Conservation (phyloP, 2,329 filamentous ascomycete species). For the Ophiosphaerella narmari region DNA sequence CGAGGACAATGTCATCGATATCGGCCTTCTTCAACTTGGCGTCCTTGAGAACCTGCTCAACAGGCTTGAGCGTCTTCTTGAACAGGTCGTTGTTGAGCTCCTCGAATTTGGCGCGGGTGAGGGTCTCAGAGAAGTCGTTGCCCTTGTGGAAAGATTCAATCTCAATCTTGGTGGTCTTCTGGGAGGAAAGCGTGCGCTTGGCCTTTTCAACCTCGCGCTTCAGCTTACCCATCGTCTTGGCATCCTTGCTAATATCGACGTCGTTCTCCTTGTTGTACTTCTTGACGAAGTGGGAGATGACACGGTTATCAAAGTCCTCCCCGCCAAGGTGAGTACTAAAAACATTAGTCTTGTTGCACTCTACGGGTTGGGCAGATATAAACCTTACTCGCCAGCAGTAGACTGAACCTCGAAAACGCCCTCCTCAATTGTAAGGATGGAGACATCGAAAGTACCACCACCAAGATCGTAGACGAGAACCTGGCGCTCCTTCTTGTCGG, state of each 20-base stretch:
- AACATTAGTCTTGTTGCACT: too few species aligned
- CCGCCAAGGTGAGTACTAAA: conserved; percentile 95
- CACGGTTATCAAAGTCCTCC: conserved; percentile 98
- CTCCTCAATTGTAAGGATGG: conserved; percentile 84
- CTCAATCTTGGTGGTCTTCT: conserved; percentile 92
- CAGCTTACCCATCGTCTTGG: conserved; percentile 98
- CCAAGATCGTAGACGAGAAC: conserved; percentile 50
- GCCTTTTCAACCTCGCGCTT: conserved; percentile 99
- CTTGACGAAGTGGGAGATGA: conserved; percentile 97
- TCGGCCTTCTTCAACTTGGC: conserved; percentile 96
- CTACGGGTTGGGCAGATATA: too few species aligned
- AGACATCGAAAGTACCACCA: conserved; percentile 51
- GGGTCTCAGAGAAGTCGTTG: conserved; percentile 96
- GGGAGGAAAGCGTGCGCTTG: conserved; percentile 93
- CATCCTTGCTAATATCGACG: conserved; percentile 90
- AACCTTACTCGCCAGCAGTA: conserved; percentile 96
- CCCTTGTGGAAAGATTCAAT: conserved; percentile 97
- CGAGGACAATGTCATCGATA: conserved; percentile 94
- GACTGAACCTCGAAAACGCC: conserved; percentile 94
- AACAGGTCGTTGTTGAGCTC: conserved; percentile 98
- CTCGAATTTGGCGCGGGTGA: conserved; percentile 98
- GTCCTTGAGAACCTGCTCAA: conserved; percentile 98
- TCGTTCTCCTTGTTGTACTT: conserved; percentile 97
- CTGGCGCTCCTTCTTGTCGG: conserved; percentile 46
- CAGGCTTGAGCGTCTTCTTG: conserved; percentile 98